Evolutionary conservation across 2,329 filamentous ascomycete genomes (phyloP).

Genomic region (Cordyceps cateniannulata): DNA sequence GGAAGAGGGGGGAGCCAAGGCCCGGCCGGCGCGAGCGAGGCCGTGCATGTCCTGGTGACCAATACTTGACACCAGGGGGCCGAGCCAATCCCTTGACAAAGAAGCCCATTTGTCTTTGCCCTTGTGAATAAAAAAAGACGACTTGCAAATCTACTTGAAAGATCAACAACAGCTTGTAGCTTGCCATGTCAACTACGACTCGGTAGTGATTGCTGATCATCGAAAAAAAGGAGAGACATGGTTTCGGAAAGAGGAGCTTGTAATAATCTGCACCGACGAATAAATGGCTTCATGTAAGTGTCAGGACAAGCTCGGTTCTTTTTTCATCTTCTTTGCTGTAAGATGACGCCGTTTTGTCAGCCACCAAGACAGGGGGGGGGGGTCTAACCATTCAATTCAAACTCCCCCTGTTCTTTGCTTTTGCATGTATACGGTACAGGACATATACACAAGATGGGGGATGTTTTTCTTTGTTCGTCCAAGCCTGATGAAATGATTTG

Average conservation of each 20-base stretch:
- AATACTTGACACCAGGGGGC: neutral
- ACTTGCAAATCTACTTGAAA: no score
- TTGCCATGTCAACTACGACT: no score
- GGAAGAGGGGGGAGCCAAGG: neutral
- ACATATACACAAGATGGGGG: neutral
- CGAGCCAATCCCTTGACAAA: neutral
- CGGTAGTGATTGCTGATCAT: neutral
- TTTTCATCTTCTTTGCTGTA: neutral
- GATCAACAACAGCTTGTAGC: no score
- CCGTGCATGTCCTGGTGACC: conserved; percentile 4
- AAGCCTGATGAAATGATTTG: no score
- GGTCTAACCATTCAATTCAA: neutral
- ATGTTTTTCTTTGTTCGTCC: neutral
- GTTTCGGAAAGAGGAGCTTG: neutral
- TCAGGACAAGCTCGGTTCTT: neutral
- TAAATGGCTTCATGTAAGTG: neutral
- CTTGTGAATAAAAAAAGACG: neutral
- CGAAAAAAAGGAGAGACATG: neutral
- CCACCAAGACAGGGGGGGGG: neutral
- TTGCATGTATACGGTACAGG: neutral
- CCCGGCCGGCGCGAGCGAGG: neutral
- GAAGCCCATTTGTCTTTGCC: neutral
- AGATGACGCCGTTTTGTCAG: neutral
- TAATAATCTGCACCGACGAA: neutral
- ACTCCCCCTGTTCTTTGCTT: neutral